Conservation (phyloP, 805 yeast species). For the Ascoidea asiatica region DNA sequence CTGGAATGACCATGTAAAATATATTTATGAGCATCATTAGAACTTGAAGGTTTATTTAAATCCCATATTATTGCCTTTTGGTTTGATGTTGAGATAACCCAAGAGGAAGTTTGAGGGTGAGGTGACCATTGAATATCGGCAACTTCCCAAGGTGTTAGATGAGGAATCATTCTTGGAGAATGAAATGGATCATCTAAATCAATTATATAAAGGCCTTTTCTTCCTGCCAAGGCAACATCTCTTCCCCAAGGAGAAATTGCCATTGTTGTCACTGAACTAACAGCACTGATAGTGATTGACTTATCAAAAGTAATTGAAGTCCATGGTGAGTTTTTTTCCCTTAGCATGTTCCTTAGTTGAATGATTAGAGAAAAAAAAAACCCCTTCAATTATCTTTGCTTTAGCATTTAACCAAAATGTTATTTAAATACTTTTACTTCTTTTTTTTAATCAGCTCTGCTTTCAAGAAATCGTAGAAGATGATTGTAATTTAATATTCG, state of each 20-base stretch:
- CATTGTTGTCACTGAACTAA: constrained; percentile 86
- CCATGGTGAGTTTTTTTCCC: constrained; percentile 15
- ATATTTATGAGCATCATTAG: constrained; percentile 67
- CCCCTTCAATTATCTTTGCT: too few species aligned
- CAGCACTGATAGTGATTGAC: constrained; percentile 72
- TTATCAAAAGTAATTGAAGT: constrained; percentile 60
- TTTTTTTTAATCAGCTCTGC: too few species aligned
- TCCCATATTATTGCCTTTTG: constrained; percentile 96
- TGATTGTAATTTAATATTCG: too few species aligned
- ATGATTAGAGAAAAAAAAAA: too few species aligned
- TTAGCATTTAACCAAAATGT: too few species aligned
- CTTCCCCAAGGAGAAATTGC: constrained; percentile 81
- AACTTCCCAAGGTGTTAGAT: constrained; percentile 93
- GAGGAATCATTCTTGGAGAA: constrained; percentile 89
- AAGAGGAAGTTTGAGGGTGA: constrained; percentile 66
- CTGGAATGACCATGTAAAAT: constrained; percentile 82
- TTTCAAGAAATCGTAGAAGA: too few species aligned
- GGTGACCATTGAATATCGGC: constrained; percentile 99
- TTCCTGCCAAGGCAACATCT: constrained; percentile 83
- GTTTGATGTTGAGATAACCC: constrained; percentile 90
- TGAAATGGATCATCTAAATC: constrained; percentile 93
- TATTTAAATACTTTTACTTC: too few species aligned
- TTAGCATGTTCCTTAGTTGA: background rate
- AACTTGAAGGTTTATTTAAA: constrained; percentile 43
- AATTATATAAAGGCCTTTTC: constrained; percentile 71